Evolutionary conservation across 1,284 basidiomycete genomes (phyloP).

Genomic region (Trichosporon coremiiforme): DNA sequence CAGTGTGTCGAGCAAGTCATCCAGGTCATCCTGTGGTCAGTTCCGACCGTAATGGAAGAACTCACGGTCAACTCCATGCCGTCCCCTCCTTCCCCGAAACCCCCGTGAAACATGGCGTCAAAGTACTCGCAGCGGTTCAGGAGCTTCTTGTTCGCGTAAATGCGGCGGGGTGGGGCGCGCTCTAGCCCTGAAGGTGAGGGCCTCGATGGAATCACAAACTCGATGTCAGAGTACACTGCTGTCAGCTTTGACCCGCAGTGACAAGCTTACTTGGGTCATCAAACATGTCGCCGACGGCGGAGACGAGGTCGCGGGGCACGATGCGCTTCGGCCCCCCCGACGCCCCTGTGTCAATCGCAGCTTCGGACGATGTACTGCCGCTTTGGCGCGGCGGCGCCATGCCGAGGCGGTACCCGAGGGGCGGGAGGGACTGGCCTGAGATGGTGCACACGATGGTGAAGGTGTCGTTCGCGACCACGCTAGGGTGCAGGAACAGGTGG

Average conservation of each 20-base stretch:
- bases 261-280: constrained; percentile 63
- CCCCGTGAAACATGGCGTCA: constrained; percentile 56
- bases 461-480: constrained; percentile 63
- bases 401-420: constrained; percentile 58
- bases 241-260: neutral
- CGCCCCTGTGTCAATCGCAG: constrained; percentile 48
- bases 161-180: constrained; percentile 32
- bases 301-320: constrained; percentile 49
- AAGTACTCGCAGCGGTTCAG: constrained; percentile 76
- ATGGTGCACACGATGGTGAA: constrained; percentile 79
- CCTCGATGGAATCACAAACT: constrained; percentile 67
- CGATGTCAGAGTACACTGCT: constrained; percentile 73
- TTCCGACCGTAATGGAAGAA: neutral
- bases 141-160: constrained; percentile 66
- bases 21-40: constrained; percentile 36
- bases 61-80: constrained; percentile 39
- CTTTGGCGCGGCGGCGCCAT: constrained; percentile 36
- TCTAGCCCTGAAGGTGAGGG: neutral
- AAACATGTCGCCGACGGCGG: constrained; percentile 70
- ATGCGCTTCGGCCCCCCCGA: constrained; percentile 48
- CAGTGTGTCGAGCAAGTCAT: constrained; percentile 42
- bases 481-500: constrained; percentile 66
- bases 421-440: constrained; percentile 66
- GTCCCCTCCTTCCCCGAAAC: constrained; percentile 46
- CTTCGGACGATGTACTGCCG: constrained; percentile 45